Evolutionary conservation across 352 stramenopile genomes (phyloP), one percentile per base, ranked within the genome.

Genomic region (Phytophthora nicotianae): DNA sequence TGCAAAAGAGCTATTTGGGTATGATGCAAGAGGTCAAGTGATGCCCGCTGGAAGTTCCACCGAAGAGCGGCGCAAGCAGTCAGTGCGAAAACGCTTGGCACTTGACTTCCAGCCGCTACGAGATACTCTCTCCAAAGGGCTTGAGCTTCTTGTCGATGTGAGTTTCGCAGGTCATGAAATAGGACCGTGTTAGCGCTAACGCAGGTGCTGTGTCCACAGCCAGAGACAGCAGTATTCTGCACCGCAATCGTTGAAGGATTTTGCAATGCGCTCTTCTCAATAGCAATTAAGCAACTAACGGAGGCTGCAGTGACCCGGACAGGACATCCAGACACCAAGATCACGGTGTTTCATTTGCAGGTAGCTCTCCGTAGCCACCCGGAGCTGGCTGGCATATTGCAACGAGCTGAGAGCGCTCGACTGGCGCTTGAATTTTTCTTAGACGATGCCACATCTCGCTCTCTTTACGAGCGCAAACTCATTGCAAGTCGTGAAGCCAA

Each of bases 31-130:
- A 52, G 29, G 33, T 27, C 49, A 60, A 65, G 60, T 58, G 45
- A 71, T 66, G 54, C 70, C 54, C 45, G 45, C n/a, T 63, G 42
- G 60, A 62, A 66, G 42, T 42, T 66, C 73, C 29, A 54, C 57
- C 6, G 72, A 66, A 62, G 74, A 83, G 59, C 63, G 56, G 50
- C 71, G 79, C 54, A 74, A 79, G 51, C 74, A 74, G 27, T 55
- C 72, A 42, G 42, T 88, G 62, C 66, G 56, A 19, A 79, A 80
- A 66, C 74, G 70, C 9, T 60, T 88, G n/a, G 61, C 76, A 49
- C 74, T 88, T 41, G 79, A 88, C 62, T 84, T 83, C 41, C 68
- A 79, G 48, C 72, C 79, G 43, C 75, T 88, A 21, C 68, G 63
- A 17, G 61, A 72, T 54, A 83, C 76, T 35, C 74, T 86, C 21